These are phyloP conservation scores for Debaryomyces maramus DNA, from an alignment of 805 yeast genomes.

Conservation along the genomic window DNA sequence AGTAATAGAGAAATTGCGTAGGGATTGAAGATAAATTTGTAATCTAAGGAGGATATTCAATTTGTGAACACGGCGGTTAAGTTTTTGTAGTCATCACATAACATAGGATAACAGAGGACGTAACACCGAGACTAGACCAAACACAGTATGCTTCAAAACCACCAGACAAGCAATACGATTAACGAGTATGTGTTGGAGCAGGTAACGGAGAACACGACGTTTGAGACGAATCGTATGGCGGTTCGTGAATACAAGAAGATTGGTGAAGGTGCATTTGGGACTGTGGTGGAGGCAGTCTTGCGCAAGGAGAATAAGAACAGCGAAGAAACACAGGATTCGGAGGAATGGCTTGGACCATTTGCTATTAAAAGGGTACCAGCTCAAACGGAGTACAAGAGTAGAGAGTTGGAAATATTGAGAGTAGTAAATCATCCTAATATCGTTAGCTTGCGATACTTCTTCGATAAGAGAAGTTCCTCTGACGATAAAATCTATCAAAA, in stretches of 20 bases:
- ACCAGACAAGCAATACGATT: conserved; percentile 1
- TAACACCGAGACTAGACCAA: neutral
- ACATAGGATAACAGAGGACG: no score
- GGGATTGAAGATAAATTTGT: no score
- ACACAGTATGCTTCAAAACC: neutral
- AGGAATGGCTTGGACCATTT: conserved; percentile 72
- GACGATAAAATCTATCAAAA: conserved; percentile 75
- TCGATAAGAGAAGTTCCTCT: conserved; percentile 61
- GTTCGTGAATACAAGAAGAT: conserved; percentile 71
- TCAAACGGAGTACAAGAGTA: conserved; percentile 79
- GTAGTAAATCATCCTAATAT: conserved; percentile 80
- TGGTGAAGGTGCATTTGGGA: conserved; percentile 87
- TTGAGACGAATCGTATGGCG: conserved; percentile 57
- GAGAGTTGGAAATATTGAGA: conserved; percentile 77
- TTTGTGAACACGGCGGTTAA: no score
- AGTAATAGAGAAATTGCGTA: no score
- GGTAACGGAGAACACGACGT: conserved; percentile 62
- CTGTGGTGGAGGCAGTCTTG: conserved; percentile 72
- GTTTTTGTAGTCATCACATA: no score
- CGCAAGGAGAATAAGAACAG: conserved; percentile 19
- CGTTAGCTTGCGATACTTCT: conserved; percentile 66
- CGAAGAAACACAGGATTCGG: conserved; percentile 8
- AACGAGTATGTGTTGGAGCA: conserved; percentile 37
- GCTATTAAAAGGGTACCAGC: conserved; percentile 86
- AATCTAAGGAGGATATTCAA: no score